These are phyloP conservation scores for Ambrosia hybrid DNA, from an alignment of 140 eudicot species.

Conservation along the genomic window DNA sequence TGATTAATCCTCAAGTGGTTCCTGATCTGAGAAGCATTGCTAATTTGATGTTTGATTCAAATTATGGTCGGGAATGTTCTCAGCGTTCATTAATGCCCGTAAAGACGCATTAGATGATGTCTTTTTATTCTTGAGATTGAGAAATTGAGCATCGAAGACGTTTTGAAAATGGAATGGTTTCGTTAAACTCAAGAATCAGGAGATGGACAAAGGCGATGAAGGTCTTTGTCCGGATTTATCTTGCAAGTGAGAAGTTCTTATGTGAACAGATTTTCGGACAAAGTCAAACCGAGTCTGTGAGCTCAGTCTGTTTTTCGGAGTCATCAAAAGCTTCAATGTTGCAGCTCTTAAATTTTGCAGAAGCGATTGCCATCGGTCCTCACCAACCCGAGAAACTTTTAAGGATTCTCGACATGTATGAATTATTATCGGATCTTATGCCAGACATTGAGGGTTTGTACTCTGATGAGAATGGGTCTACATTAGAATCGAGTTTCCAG, in stretches of 20 bases:
- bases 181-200: constrained; percentile 71
- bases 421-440: constrained; percentile 64
- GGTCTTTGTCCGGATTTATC: constrained; percentile 81
- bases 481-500: constrained; percentile 56
- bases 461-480: constrained; percentile 46
- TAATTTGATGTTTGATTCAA: constrained; percentile 62
- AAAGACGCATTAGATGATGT: constrained; percentile 82
- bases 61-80: constrained; percentile 72
- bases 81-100: constrained; percentile 62
- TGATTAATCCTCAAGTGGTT: constrained; percentile 34
- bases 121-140: constrained; percentile 79
- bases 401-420: constrained; percentile 81
- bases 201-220: constrained; percentile 79
- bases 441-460: constrained; percentile 63
- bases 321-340: constrained; percentile 64
- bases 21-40: constrained; percentile 71
- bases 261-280: constrained; percentile 82
- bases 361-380: constrained; percentile 84
- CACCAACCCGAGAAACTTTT: constrained; percentile 88
- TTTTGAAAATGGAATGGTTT: constrained; percentile 79
- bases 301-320: constrained; percentile 63
- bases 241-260: constrained; percentile 71
- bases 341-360: constrained; percentile 80
- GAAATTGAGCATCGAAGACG: constrained; percentile 81
- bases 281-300: constrained; percentile 49